Evolutionary conservation across 1,284 basidiomycete species (phyloP).

Genomic region (Ceratobasidium sp.): DNA sequence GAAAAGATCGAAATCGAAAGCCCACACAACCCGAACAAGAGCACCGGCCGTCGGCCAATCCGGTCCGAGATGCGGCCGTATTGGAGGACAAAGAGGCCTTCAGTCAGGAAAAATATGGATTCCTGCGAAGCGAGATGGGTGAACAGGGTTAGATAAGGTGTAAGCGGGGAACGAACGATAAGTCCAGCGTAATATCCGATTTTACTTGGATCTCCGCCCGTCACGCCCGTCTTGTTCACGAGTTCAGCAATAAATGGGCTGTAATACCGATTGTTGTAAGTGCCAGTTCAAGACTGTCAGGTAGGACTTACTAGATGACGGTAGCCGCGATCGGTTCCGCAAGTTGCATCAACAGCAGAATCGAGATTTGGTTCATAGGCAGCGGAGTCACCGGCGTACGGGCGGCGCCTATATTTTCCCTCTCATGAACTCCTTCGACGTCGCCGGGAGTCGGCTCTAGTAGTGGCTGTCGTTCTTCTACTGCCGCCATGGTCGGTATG

Average conservation of each 20-base stretch:
- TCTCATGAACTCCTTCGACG: neutral
- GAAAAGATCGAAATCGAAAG: constrained; percentile 47
- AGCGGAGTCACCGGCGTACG: constrained; percentile 30
- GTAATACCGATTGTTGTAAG: constrained; percentile 56
- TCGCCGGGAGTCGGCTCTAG: neutral
- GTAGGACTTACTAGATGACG: constrained; percentile 23
- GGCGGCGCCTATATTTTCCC: neutral
- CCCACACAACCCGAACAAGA: constrained; percentile 51
- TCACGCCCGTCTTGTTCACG: constrained; percentile 45
- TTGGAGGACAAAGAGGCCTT: constrained; percentile 51
- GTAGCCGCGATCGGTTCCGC: constrained; percentile 45
- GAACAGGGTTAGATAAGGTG: constrained; percentile 43
- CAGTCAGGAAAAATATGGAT: constrained; percentile 49
- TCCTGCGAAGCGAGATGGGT: constrained; percentile 53
- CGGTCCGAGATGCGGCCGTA: constrained; percentile 53
- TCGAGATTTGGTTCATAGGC: constrained; percentile 44
- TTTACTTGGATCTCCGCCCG: constrained; percentile 46
- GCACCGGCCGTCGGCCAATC: constrained; percentile 51
- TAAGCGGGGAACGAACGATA: constrained; percentile 39
- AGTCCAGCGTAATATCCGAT: constrained; percentile 50
- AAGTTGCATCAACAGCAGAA: constrained; percentile 45
- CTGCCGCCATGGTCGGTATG: neutral
- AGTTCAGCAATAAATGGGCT: constrained; percentile 35
- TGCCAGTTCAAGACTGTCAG: too few species aligned
- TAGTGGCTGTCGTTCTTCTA: constrained; percentile 4